phyloP scores from a whole-genome alignment of 2,329 filamentous ascomycete genomes.

The Aspergillus sp. region DNA sequence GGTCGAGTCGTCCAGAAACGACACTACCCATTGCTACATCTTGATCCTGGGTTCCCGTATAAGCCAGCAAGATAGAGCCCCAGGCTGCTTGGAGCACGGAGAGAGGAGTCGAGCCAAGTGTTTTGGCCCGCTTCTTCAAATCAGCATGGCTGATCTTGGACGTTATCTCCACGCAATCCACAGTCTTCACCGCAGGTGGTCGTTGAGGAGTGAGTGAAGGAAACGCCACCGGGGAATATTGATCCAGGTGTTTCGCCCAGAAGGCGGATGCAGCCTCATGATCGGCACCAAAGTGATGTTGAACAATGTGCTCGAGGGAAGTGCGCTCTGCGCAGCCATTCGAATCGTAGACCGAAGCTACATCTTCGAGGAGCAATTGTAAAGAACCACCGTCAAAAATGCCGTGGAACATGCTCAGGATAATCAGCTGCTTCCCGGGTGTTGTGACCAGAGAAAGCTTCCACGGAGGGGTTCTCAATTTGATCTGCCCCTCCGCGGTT shows the following conservation, averaged over 20 bases:
- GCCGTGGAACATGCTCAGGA: slow-evolving; percentile 39
- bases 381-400: slow-evolving; percentile 39
- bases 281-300: slow-evolving; percentile 25
- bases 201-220: slow-evolving; percentile 24
- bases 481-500: slow-evolving; percentile 20
- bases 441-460: slow-evolving; percentile 22
- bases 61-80: slow-evolving; percentile 32
- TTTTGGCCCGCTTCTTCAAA: slow-evolving; percentile 30
- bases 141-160: slow-evolving; percentile 20
- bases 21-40: slow-evolving; percentile 37
- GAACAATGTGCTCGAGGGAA: slow-evolving; percentile 24
- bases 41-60: slow-evolving; percentile 31
- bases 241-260: slow-evolving; percentile 21
- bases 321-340: slow-evolving; percentile 14
- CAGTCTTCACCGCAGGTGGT: slow-evolving; percentile 11
- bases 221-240: slow-evolving; percentile 20
- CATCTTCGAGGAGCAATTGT: slow-evolving; percentile 33
- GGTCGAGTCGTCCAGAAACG: slow-evolving; percentile 29
- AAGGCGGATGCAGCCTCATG: slow-evolving; percentile 17
- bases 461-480: slow-evolving; percentile 19
- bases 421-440: slow-evolving; percentile 9
- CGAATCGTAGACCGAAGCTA: slow-evolving; percentile 21
- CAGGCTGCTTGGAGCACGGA: slow-evolving; percentile 38
- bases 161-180: slow-evolving; percentile 21
- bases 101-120: slow-evolving; percentile 29